These are phyloP conservation scores for Tillandsia leiboldiana DNA, from an alignment of 176 grass and related monocot genomes.

Conservation along the genomic window DNA sequence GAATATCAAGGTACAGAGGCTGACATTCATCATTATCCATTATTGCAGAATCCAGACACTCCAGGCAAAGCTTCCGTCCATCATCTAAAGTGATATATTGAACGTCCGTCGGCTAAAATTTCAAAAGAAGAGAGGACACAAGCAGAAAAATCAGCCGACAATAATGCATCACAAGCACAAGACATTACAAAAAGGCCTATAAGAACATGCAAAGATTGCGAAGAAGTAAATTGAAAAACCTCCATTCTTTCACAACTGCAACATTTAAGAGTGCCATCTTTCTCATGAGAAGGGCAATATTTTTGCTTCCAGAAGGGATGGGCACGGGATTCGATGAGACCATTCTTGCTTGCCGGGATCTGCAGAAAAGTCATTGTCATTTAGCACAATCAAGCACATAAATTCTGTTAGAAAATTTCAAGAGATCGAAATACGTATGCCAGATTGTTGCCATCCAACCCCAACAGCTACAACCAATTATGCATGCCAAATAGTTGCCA, in stretches of 20 bases:
- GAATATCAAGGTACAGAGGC: slow-evolving; percentile 75
- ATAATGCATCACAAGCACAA: background rate
- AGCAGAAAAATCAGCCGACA: background rate
- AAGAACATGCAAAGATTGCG: background rate
- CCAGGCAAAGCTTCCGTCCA: slow-evolving; percentile 73
- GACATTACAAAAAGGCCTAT: background rate
- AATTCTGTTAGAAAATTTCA: background rate
- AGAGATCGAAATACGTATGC: background rate
- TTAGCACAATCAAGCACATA: background rate
- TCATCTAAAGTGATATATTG: slow-evolving; percentile 75
- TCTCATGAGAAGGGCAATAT: slow-evolving; percentile 75
- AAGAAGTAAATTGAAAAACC: slow-evolving; percentile 18
- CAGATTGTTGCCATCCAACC: background rate
- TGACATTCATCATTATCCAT: slow-evolving; percentile 78
- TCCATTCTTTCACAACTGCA: slow-evolving; percentile 85
- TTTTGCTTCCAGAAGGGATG: slow-evolving; percentile 83
- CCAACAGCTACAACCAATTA: background rate
- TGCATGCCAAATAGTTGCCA: background rate
- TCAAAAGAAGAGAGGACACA: background rate
- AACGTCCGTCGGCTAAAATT: slow-evolving; percentile 47
- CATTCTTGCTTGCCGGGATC: slow-evolving; percentile 55
- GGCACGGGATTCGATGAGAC: slow-evolving; percentile 50
- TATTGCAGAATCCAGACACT: slow-evolving; percentile 63
- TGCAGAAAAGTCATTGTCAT: slow-evolving; percentile 25
- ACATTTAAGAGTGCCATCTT: slow-evolving; percentile 62